Evolutionary conservation across 225 moss, liverwort and hornwort species (phyloP).

Genomic region (Asterella californica): DNA sequence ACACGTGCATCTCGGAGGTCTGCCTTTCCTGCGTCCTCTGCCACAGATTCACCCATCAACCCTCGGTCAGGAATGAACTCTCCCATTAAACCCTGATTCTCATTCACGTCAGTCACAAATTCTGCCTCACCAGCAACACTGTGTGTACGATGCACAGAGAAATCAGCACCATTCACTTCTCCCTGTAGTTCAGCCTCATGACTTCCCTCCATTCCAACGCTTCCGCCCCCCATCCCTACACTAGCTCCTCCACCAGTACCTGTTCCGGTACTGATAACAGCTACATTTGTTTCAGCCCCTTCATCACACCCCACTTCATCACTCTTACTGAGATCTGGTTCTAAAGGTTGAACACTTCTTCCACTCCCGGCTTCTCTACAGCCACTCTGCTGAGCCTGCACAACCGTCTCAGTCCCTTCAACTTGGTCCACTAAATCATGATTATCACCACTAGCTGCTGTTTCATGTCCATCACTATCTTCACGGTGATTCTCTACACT

Average conservation of each 20-base stretch:
- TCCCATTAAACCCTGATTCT: slow-evolving; percentile 51
- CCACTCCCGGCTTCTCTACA: slow-evolving; percentile 40
- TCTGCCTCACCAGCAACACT: slow-evolving; percentile 58
- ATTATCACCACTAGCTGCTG: slow-evolving; percentile 50
- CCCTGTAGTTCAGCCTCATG: slow-evolving; percentile 61
- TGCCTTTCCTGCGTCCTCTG: slow-evolving; percentile 50
- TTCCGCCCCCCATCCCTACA: slow-evolving; percentile 51
- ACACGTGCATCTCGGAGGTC: slow-evolving; percentile 50
- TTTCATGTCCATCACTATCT: slow-evolving; percentile 65
- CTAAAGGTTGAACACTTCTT: slow-evolving; percentile 33
- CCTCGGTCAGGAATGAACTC: slow-evolving; percentile 58
- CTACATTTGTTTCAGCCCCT: slow-evolving; percentile 53
- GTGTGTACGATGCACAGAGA: slow-evolving; percentile 45
- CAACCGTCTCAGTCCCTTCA: slow-evolving; percentile 51
- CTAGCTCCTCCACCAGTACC: slow-evolving; percentile 43
- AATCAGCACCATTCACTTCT: slow-evolving; percentile 48
- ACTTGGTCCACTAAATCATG: slow-evolving; percentile 48
- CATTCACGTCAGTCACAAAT: slow-evolving; percentile 56
- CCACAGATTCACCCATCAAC: slow-evolving; percentile 63
- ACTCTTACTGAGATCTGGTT: slow-evolving; percentile 59
- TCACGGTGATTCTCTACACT: slow-evolving; percentile 78
- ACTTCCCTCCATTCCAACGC: slow-evolving; percentile 57
- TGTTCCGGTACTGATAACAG: slow-evolving; percentile 50
- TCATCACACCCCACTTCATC: slow-evolving; percentile 58
- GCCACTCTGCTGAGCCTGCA: slow-evolving; percentile 51